Base-by-base conservation (phyloP, 805 yeast species). In the Huiozyma naganishii region DNA sequence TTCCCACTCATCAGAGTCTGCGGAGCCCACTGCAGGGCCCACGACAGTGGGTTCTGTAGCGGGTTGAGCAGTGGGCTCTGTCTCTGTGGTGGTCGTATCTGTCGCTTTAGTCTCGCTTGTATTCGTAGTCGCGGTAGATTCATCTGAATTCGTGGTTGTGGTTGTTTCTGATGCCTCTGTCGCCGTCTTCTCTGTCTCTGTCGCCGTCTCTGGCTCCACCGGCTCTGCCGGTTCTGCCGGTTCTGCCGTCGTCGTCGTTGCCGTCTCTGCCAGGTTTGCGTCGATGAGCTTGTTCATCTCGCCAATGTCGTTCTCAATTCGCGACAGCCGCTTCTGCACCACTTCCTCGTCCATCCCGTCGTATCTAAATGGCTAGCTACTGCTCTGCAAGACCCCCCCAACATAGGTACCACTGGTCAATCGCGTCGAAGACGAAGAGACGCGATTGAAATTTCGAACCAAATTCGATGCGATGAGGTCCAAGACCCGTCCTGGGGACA, bases 241-340 rank as follows among this genome's bases (percentile, higher is more conserved):
- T n/a, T n/a, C n/a, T n/a, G n/a, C n/a, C n/a, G n/a, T n/a, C 12
- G 12, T 17, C 11, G 17, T 8, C 29, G 29, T 41, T 6, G 35
- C 35, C 36, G 37, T 28, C 17, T 17, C 23, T 17, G 23, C 23
- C 2, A 17, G 42, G 45, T 63, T 63, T 39, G 61, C 63, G 38
- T 57, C 63, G 13, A 63, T 57, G 52, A 62, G 54, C 32, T 58
- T 55, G 42, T 63, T 63, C 59, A 63, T 58, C 42, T 62, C 57
- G 36, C 58, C 54, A 37, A 63, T 59, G 38, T 61, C 65, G 29
- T 53, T 44, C 44, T 63, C 67, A 30, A 63, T 58, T 33, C 61
- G 63, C 6, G 66, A 62, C 36, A 63, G 46, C 36, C 66, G 53
- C 43, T 59, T 58, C 42, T 61, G 52, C 27, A 63, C 45, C 27